Conservation (phyloP, 305 asterid species). For the Solanum hybrid region DNA sequence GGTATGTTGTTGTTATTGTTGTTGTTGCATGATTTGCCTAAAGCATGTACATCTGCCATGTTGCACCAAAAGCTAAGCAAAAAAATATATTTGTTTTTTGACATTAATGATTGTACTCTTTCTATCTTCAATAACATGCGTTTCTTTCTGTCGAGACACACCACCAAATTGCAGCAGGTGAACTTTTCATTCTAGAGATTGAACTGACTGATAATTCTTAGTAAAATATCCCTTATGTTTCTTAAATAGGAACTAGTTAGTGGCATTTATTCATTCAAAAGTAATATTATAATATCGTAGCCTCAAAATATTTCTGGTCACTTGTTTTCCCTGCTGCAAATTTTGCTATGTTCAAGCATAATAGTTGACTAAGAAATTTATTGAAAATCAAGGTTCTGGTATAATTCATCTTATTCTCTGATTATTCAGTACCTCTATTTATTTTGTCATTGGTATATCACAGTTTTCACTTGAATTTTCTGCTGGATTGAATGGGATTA, state of each 20-base stretch:
- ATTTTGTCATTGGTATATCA: background rate
- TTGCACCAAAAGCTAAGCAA: background rate
- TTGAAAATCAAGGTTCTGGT: background rate
- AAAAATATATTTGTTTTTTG: background rate
- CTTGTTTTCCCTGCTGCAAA: background rate
- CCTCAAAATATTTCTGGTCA: background rate
- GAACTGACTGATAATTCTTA: background rate
- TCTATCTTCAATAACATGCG: background rate
- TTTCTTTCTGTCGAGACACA: background rate
- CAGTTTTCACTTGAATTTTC: background rate
- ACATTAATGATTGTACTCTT: background rate
- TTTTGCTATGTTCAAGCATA: background rate
- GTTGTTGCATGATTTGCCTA: background rate
- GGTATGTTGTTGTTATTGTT: background rate
- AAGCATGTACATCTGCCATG: background rate
- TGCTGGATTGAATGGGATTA: background rate
- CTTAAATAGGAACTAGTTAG: background rate
- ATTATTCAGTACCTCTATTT: background rate
- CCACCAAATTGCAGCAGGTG: background rate
- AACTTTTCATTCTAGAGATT: background rate
- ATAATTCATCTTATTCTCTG: background rate
- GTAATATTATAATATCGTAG: background rate
- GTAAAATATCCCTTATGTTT: background rate
- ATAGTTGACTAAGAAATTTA: background rate
- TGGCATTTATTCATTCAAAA: background rate